These are phyloP conservation scores for Trichomonas gallinae DNA, from an alignment of 208 protist species.

Conservation along the genomic window DNA sequence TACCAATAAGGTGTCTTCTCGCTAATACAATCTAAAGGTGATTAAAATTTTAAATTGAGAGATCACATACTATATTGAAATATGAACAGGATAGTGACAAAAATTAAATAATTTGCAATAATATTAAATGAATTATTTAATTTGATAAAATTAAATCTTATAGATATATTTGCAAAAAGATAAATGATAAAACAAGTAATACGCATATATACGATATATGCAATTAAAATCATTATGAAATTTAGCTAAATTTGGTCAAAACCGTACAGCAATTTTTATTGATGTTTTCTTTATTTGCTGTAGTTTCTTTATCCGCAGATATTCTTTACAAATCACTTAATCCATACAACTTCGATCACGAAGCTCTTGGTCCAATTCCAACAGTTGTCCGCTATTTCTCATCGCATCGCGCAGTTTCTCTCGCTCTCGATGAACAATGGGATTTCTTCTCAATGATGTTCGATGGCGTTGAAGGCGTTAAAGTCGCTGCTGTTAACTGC, in stretches of 20 bases:
- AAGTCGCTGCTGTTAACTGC: slow-evolving; percentile 4
- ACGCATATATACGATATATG: too few relatives aligned
- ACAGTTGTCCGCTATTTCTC: neutral
- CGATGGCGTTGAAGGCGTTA: neutral
- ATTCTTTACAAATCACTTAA: neutral
- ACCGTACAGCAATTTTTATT: neutral
- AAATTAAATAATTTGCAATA: too few relatives aligned
- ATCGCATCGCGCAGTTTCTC: neutral
- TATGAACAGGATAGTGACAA: too few relatives aligned
- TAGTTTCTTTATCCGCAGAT: neutral
- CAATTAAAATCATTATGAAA: too few relatives aligned
- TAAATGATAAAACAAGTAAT: too few relatives aligned
- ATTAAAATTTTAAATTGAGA: too few relatives aligned
- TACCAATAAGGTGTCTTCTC: too few relatives aligned
- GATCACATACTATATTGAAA: too few relatives aligned
- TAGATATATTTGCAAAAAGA: too few relatives aligned
- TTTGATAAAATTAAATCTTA: too few relatives aligned
- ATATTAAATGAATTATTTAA: too few relatives aligned
- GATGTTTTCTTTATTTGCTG: neutral
- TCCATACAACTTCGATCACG: neutral
- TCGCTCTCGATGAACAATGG: slow-evolving; percentile 13
- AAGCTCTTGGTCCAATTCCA: neutral
- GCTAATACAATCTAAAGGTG: too few relatives aligned
- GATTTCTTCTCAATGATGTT: neutral
- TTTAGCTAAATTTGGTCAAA: neutral